Conservation (phyloP, 176 grass and related monocot genomes). For the Oryza meyeriana region DNA sequence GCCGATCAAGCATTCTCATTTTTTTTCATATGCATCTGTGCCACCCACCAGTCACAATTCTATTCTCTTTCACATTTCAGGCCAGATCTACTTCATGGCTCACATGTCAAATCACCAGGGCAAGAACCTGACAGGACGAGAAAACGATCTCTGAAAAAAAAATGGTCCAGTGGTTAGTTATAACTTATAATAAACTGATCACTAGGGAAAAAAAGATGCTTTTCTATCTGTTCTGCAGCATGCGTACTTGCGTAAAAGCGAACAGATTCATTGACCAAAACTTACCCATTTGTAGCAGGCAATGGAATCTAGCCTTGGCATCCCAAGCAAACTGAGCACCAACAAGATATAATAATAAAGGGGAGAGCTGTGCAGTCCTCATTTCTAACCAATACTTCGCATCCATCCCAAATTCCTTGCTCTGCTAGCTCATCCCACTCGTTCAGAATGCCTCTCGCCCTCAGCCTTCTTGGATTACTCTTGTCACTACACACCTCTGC, state of each 20-base stretch:
- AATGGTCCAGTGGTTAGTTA: background rate
- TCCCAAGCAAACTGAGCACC: background rate
- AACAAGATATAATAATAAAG: background rate
- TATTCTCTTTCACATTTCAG: too few relatives aligned
- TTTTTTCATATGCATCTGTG: background rate
- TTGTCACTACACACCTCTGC: background rate
- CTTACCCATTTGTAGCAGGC: background rate
- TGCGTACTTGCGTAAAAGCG: background rate
- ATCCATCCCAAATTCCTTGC: background rate
- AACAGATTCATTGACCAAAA: background rate
- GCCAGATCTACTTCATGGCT: too few relatives aligned
- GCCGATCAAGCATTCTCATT: background rate
- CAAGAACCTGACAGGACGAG: too few relatives aligned
- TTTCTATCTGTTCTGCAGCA: background rate
- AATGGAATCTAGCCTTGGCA: background rate
- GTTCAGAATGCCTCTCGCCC: constrained; percentile 11
- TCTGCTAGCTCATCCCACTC: background rate
- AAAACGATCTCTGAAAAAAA: background rate
- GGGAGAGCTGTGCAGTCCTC: background rate
- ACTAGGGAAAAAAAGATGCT: too few relatives aligned
- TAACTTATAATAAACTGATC: too few relatives aligned
- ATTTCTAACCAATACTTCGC: background rate
- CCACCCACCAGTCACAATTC: too few relatives aligned
- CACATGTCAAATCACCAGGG: background rate
- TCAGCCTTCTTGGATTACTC: background rate